These are phyloP conservation scores for Globisporangium paddicum DNA, from an alignment of 352 stramenopile species.

Conservation along the genomic window DNA sequence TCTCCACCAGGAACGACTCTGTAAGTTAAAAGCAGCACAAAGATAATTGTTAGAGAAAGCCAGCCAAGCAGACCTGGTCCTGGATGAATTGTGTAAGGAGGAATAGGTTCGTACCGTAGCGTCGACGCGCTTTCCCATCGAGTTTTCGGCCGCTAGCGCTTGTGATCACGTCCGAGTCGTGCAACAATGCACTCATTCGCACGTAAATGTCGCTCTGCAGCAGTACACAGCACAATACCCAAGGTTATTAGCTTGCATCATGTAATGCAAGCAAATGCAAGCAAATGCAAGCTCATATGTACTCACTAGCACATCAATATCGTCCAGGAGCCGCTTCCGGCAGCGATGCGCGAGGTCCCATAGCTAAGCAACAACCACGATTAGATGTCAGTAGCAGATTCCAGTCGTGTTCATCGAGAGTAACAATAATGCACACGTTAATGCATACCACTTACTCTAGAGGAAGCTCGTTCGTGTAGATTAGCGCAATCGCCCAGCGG, in stretches of 20 bases:
- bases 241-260: too few species aligned
- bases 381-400: neutral
- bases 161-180: slow-evolving; percentile 8
- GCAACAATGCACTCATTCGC: slow-evolving; percentile 37
- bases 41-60: neutral
- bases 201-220: slow-evolving; percentile 33
- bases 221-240: neutral
- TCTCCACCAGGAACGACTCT: slow-evolving; percentile 60
- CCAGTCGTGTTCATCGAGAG: neutral
- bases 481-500: slow-evolving; percentile 37
- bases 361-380: slow-evolving; percentile 23
- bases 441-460: slow-evolving; percentile 37
- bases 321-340: slow-evolving; percentile 42
- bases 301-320: slow-evolving; percentile 45
- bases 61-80: too few species aligned
- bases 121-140: slow-evolving; percentile 24
- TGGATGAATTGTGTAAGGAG: neutral
- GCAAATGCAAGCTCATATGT: neutral
- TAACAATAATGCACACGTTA: slow-evolving; percentile 2
- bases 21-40: too few species aligned
- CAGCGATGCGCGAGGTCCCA: slow-evolving; percentile 72
- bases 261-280: neutral
- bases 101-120: slow-evolving; percentile 39
- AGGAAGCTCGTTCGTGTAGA: slow-evolving; percentile 42
- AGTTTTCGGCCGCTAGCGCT: slow-evolving; percentile 19